A percentile compares a stretch with the other conserved stretches of the same genome.
Conservation (phyloP, 208 protist species). For the Phytomonas serpens region DNA sequence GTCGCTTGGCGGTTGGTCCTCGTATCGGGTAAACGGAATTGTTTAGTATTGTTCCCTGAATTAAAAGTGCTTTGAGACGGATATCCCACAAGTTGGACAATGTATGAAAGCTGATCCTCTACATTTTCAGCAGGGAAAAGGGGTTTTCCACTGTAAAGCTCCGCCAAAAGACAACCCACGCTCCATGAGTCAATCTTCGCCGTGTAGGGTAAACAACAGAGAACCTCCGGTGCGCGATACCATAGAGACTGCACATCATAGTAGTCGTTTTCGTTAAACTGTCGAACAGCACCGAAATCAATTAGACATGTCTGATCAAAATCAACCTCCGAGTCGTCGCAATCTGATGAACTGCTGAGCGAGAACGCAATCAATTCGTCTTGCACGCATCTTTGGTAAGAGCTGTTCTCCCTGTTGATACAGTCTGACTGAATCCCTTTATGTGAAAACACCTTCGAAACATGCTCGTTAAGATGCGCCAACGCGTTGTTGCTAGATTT, state of each 20-base stretch:
- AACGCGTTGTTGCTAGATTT: background rate
- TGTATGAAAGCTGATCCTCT: slow-evolving; percentile 84
- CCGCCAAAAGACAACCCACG: slow-evolving; percentile 88
- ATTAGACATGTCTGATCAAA: slow-evolving; percentile 80
- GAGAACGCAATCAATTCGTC: slow-evolving; percentile 11
- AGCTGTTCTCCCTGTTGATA: background rate
- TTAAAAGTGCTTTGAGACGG: slow-evolving; percentile 69
- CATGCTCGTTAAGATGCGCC: background rate
- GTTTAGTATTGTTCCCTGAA: slow-evolving; percentile 24
- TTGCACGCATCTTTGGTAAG: slow-evolving; percentile 7
- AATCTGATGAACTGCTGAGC: background rate
- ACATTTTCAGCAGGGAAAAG: slow-evolving; percentile 91
- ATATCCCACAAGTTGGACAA: slow-evolving; percentile 85
- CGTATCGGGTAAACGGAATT: slow-evolving; percentile 27
- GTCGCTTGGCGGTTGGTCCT: slow-evolving; percentile 1
- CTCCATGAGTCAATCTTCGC: slow-evolving; percentile 90
- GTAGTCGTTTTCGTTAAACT: slow-evolving; percentile 92
- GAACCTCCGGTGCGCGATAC: slow-evolving; percentile 91
- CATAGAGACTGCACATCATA: slow-evolving; percentile 94
- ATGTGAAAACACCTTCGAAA: background rate
- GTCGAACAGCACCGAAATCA: slow-evolving; percentile 97
- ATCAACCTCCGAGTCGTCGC: slow-evolving; percentile 6
- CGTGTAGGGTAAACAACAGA: slow-evolving; percentile 87
- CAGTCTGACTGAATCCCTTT: slow-evolving; percentile 14
- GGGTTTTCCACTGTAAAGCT: slow-evolving; percentile 87